A percentile compares a stretch with the other conserved stretches of the same genome.
Evolutionary conservation across 1,139 yeast species (phyloP).

Genomic region (Zhuliangozyma parablackwelliae): DNA sequence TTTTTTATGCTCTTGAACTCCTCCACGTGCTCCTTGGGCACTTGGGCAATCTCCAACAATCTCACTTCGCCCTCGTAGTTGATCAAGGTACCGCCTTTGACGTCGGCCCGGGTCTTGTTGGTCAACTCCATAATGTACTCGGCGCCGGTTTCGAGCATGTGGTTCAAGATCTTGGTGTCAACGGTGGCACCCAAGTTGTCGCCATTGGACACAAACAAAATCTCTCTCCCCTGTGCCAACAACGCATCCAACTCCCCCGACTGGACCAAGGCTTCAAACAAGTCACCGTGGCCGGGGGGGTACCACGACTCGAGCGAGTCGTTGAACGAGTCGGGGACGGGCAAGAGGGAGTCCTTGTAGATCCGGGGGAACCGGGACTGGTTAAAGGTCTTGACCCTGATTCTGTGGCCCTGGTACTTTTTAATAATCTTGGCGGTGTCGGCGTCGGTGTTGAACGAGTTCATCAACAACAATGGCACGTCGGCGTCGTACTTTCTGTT

Average conservation of each 20-base stretch:
- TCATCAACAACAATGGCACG: slow-evolving; percentile 95
- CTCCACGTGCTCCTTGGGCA: slow-evolving; percentile 97
- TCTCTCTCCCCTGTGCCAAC: slow-evolving; percentile 90
- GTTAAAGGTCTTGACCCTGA: slow-evolving; percentile 91
- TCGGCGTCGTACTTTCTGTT: slow-evolving; percentile 88
- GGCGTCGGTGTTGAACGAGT: slow-evolving; percentile 94
- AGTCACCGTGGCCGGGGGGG: slow-evolving; percentile 99
- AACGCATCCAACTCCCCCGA: slow-evolving; percentile 91
- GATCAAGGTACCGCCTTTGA: slow-evolving; percentile 97
- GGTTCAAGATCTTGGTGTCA: slow-evolving; percentile 83
- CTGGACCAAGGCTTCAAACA: slow-evolving; percentile 83
- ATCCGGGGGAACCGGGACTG: slow-evolving; percentile 97
- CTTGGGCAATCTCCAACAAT: slow-evolving; percentile 96
- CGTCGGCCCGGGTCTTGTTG: slow-evolving; percentile 98
- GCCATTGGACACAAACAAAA: slow-evolving; percentile 93
- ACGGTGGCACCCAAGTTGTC: slow-evolving; percentile 98
- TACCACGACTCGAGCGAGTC: slow-evolving; percentile 88
- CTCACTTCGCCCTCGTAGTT: slow-evolving; percentile 94
- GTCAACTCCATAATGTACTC: slow-evolving; percentile 98
- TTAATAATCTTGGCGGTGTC: slow-evolving; percentile 94
- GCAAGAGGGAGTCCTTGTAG: slow-evolving; percentile 87
- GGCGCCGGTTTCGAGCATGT: slow-evolving; percentile 86
- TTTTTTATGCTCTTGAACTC: slow-evolving; percentile 97
- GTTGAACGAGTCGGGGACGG: slow-evolving; percentile 77
- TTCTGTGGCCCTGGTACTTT: slow-evolving; percentile 95